Evolutionary conservation across 2,329 filamentous ascomycete genomes (phyloP).

Genomic region (Mycocentrospora acerina): DNA sequence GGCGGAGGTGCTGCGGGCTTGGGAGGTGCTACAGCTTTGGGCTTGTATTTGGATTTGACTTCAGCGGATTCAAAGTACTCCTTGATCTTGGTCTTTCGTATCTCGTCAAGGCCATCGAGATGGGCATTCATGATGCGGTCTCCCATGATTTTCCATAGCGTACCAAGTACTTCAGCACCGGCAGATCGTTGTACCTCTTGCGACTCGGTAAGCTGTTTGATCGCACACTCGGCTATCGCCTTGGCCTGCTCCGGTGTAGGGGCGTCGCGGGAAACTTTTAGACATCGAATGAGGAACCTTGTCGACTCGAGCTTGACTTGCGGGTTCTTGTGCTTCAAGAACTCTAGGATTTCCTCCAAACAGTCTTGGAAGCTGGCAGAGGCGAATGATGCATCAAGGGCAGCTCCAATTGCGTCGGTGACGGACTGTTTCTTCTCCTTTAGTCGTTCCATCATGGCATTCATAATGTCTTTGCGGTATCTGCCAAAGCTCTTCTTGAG

Average conservation of each 20-base stretch:
- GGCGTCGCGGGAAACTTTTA: slow-evolving; percentile 79
- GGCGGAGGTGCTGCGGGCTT: slow-evolving; percentile 54
- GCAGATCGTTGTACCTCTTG: slow-evolving; percentile 82
- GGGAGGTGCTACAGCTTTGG: slow-evolving; percentile 69
- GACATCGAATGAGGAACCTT: slow-evolving; percentile 85
- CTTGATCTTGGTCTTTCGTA: slow-evolving; percentile 92
- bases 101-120: slow-evolving; percentile 89
- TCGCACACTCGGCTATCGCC: slow-evolving; percentile 81
- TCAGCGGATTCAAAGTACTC: slow-evolving; percentile 82
- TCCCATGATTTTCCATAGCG: slow-evolving; percentile 97
- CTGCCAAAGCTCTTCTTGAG: slow-evolving; percentile 75
- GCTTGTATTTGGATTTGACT: slow-evolving; percentile 88
- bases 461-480: slow-evolving; percentile 78
- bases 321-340: slow-evolving; percentile 90
- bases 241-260: slow-evolving; percentile 83
- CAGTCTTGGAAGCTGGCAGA: slow-evolving; percentile 77
- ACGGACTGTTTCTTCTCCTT: slow-evolving; percentile 97
- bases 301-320: slow-evolving; percentile 96
- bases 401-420: slow-evolving; percentile 81
- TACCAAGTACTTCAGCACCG: slow-evolving; percentile 88
- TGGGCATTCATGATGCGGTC: slow-evolving; percentile 94
- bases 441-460: slow-evolving; percentile 88
- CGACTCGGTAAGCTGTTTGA: slow-evolving; percentile 87
- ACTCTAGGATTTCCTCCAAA: slow-evolving; percentile 85
- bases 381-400: slow-evolving; percentile 71